Evolutionary conservation across 2,329 filamentous ascomycete genomes (phyloP).

Genomic region (Trichoderma asperellum): DNA sequence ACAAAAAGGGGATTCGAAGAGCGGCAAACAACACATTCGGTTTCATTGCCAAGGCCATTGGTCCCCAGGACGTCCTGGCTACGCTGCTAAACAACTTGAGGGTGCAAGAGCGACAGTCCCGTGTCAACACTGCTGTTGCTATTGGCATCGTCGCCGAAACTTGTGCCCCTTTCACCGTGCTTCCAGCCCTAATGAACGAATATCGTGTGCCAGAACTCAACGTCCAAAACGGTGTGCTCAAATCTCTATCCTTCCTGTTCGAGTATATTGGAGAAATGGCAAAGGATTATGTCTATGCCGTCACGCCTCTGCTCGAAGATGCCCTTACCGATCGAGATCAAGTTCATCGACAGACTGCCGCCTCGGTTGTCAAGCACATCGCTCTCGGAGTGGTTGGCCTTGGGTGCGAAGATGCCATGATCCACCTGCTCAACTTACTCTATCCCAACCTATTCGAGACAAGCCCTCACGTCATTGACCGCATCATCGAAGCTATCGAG

Average conservation of each 20-base stretch:
- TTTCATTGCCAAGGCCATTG: constrained; percentile 99
- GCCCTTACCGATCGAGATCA: constrained; percentile 97
- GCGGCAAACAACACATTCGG: constrained; percentile 99
- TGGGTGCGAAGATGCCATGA: constrained; percentile 97
- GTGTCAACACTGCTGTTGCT: constrained; percentile 96
- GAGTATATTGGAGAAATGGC: constrained; percentile 99
- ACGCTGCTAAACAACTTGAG: constrained; percentile 95
- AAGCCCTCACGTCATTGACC: constrained; percentile 95
- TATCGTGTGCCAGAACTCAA: constrained; percentile 98
- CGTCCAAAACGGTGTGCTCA: constrained; percentile 97
- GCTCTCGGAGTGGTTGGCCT: constrained; percentile 96
- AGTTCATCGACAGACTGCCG: constrained; percentile 95
- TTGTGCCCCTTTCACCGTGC: constrained; percentile 95
- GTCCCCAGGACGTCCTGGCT: constrained; percentile 93
- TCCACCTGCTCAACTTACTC: constrained; percentile 93
- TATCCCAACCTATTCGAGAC: constrained; percentile 98
- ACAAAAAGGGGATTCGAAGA: constrained; percentile 98
- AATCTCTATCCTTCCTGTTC: constrained; percentile 94
- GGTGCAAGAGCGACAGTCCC: constrained; percentile 95
- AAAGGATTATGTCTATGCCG: constrained; percentile 98
- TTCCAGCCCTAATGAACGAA: constrained; percentile 99
- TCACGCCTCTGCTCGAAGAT: constrained; percentile 93
- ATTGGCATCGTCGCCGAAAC: constrained; percentile 99
- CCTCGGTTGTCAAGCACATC: constrained; percentile 96
- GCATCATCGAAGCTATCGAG: constrained; percentile 96